Base-by-base conservation (phyloP, 495 filamentous ascomycete genomes). In the Penicillium canariense region DNA sequence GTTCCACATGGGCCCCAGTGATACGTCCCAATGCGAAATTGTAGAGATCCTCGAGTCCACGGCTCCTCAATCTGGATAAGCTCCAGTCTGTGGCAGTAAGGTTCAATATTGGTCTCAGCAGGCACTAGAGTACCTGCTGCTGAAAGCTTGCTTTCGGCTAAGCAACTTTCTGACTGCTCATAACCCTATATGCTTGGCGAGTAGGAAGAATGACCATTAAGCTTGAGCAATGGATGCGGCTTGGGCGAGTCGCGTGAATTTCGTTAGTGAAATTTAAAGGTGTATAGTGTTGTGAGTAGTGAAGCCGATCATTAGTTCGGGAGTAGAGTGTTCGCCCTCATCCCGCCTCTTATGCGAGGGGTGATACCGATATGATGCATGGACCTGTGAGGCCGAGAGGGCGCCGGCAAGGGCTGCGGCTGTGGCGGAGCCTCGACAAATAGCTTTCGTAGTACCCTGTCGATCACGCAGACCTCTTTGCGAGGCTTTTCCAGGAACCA, bases 361-460 rank as follows among this genome's bases (percentile, higher is more conserved):
- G 48, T 58, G 40, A 11, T 9, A 32, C 18, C 7, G 23, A 40
- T 28, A n/a, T n/a, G 9, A 28, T 34, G 52, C 55, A 57, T 43
- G 42, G 52, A 42, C 61, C 22, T 39, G 5, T 15, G 27, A 10
- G 20, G 48, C 23, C 18, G 11, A 35, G 52, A 38, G 26, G n/a
- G 28, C 32, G n/a, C 15, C 58, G 25, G 61, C 28, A 65, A 65
- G 61, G 61, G 61, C 42, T n/a, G 15, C 38, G 38, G 12, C 39
- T 57, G 9, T 32, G 43, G 54, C 46, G 28, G 32, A 36, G 18
- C 5, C 32, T 18, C 8, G 10, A 32, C 44, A 34, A 60, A 30
- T 52, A 43, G 30, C 39, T 15, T 43, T 14, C 45, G 35, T 35
- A 43, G 22, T 32, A 52, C 22, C 47, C 22, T 48, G 51, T 52